phyloP scores from a whole-genome alignment of 2,329 filamentous ascomycete genomes.

The Tolypocladium inflatum region DNA sequence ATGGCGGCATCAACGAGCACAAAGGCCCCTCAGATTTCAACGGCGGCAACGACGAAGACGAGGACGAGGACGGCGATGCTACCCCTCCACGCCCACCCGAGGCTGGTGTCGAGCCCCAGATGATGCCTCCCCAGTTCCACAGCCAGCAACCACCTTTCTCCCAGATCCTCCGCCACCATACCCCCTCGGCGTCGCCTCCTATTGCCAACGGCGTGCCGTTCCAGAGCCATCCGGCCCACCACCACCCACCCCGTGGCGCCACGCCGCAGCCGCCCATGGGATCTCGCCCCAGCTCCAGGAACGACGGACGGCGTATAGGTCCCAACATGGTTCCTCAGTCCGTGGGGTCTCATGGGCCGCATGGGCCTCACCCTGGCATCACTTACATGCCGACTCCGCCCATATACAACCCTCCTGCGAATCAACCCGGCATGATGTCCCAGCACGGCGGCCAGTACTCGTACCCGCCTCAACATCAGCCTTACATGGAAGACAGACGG shows the following conservation, averaged over 20 bases:
- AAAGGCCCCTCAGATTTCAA: conserved; percentile 92
- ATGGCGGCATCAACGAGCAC: conserved; percentile 87
- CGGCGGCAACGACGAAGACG: conserved; percentile 78
- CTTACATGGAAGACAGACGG: conserved; percentile 68
- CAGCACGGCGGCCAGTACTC: conserved; percentile 30
- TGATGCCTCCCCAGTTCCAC: conserved; percentile 64
- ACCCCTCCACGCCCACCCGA: conserved; percentile 61
- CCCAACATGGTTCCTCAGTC: conserved; percentile 64
- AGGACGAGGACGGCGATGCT: conserved; percentile 60
- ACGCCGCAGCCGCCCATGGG: conserved; percentile 70
- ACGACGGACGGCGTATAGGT: conserved; percentile 65
- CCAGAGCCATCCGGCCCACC: conserved; percentile 36
- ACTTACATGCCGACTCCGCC: conserved; percentile 78
- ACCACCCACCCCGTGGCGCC: conserved; percentile 49
- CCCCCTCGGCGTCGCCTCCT: conserved; percentile 80
- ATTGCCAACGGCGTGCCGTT: conserved; percentile 69
- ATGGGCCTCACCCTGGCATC: conserved; percentile 52
- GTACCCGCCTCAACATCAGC: conserved; percentile 35
- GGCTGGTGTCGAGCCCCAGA: conserved; percentile 39
- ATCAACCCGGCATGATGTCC: conserved; percentile 25
- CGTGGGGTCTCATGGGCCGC: conserved; percentile 43
- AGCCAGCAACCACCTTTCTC: conserved; percentile 58
- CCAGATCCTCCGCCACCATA: conserved; percentile 72
- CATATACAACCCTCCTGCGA: conserved; percentile 60
- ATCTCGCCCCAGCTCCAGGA: conserved; percentile 63